A percentile compares a stretch with the other conserved stretches of the same genome.
phyloP scores from a whole-genome alignment of 2,329 filamentous ascomycete genomes.

The Trichoderma endophyticum region DNA sequence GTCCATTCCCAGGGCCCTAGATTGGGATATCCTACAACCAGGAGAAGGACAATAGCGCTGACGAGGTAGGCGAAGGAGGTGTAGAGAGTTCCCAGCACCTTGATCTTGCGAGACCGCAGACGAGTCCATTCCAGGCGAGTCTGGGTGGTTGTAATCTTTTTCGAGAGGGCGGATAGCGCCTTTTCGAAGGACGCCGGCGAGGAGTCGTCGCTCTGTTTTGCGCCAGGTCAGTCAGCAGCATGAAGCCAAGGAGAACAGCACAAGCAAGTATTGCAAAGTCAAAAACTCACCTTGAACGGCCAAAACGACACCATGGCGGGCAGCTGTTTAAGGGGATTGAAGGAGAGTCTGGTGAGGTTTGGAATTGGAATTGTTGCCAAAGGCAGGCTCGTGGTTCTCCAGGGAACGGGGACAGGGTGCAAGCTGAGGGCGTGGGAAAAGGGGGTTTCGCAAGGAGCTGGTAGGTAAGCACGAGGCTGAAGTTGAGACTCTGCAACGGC shows the following conservation, averaged over 20 bases:
- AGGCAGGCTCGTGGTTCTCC: neutral
- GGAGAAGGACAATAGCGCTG: constrained; percentile 72
- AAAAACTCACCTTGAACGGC: constrained; percentile 69
- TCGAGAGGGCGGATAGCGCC: constrained; percentile 74
- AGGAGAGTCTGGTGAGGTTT: neutral
- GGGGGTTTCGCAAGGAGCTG: neutral
- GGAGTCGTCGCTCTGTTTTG: constrained; percentile 64
- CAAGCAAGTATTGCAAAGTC: neutral
- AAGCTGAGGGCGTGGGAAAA: neutral
- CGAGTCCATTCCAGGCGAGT: constrained; percentile 70
- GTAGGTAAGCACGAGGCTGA: neutral
- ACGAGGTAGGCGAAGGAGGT: constrained; percentile 87
- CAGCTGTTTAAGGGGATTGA: neutral
- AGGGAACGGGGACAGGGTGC: neutral
- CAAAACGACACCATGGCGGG: constrained; percentile 74
- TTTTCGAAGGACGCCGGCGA: constrained; percentile 94
- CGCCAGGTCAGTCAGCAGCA: neutral
- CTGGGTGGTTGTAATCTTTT: constrained; percentile 75
- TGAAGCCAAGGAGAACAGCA: neutral
- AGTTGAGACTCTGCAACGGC: constrained; percentile 3
- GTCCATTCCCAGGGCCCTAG: constrained; percentile 76
- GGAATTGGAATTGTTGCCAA: neutral
- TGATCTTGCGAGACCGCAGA: constrained; percentile 70
- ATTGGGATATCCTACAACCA: constrained; percentile 81
- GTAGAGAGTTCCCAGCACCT: constrained; percentile 86